Evolutionary conservation across 2,329 filamentous ascomycete species (phyloP), one percentile per base, ranked within the genome.

Genomic region (Rasamsonia emersonii): DNA sequence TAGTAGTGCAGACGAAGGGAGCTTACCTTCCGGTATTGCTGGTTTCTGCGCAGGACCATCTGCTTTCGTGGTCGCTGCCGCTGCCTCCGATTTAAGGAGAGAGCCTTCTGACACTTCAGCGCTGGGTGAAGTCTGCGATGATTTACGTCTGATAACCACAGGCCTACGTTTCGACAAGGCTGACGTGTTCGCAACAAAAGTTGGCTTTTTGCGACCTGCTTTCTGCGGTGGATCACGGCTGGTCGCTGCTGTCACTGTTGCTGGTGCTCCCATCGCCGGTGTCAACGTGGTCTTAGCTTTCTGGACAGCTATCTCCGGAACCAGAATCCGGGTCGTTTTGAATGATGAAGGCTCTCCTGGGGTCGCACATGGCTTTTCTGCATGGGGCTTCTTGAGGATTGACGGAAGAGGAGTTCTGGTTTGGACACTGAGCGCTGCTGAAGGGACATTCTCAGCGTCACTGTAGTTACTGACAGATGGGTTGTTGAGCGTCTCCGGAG

Each of bases 351-450:
- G 31, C 16, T 33, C 35, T 10, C 31, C 34, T 5, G 35, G 35
- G 10, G 31, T 31, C 15, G 27, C 30, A 25, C 53, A 50, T 18
- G 39, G 41, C n/a, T 42, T 47, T 6, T 43, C 35, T 13, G 40
- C 36, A 21, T 46, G 47, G 3, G 53, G 44, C 35, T 59, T 64
- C 42, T 64, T 64, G 11, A 63, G 40, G 19, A 64, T 64, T 4
- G 60, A 49, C 11, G 47, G 51, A 19, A 56, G 46, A 13, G 49
- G 39, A n/a, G 28, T 18, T 35, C 39, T 37, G 37, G 29, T 18
- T 31, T 15, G 38, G 31, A 18, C 33, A 19, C 20, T 34, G 35
- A 15, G 15, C 8, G 18, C 13, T 20, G 19, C n/a, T n/a, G n/a
- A n/a, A n/a, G n/a, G n/a, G n/a, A n/a, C n/a, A n/a, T n/a, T n/a